Percentiles rank a stretch among this genome's conserved stretches.
These are phyloP conservation scores for Solanum chmielewskii DNA, from an alignment of 257 asterid genomes.

Conservation along the genomic window DNA sequence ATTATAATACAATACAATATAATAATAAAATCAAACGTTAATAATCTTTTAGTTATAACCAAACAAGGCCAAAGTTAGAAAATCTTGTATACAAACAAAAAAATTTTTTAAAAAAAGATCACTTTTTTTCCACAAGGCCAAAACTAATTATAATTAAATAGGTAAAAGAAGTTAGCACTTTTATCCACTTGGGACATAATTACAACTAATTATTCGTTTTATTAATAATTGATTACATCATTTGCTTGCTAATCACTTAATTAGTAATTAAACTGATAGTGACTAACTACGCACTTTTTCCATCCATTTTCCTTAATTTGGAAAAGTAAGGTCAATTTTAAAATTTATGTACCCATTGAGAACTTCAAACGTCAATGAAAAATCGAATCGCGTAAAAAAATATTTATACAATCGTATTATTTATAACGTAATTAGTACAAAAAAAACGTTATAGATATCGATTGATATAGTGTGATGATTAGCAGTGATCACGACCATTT, in stretches of 20 bases:
- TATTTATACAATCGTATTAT: background rate
- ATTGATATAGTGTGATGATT: background rate
- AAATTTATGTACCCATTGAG: background rate
- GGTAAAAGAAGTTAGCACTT: background rate
- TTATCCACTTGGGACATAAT: background rate
- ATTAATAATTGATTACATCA: background rate
- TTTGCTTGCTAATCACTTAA: background rate
- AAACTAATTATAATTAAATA: background rate
- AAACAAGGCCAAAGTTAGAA: background rate
- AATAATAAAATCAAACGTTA: background rate
- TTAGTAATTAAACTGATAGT: background rate
- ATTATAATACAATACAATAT: background rate
- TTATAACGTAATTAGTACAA: background rate
- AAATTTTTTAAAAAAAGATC: background rate
- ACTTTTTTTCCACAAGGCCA: background rate
- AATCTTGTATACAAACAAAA: background rate
- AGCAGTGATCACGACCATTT: background rate
- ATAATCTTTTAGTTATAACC: background rate
- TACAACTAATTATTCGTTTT: background rate
- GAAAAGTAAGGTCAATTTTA: background rate
- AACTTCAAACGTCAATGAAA: background rate
- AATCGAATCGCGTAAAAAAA: background rate
- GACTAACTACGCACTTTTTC: conserved; percentile 22
- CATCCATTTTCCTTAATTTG: background rate
- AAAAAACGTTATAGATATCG: too few species aligned